Percentiles rank a stretch among this genome's conserved stretches.
Conservation (phyloP, 73 alveolate genomes). For the Diophrys sp. region DNA sequence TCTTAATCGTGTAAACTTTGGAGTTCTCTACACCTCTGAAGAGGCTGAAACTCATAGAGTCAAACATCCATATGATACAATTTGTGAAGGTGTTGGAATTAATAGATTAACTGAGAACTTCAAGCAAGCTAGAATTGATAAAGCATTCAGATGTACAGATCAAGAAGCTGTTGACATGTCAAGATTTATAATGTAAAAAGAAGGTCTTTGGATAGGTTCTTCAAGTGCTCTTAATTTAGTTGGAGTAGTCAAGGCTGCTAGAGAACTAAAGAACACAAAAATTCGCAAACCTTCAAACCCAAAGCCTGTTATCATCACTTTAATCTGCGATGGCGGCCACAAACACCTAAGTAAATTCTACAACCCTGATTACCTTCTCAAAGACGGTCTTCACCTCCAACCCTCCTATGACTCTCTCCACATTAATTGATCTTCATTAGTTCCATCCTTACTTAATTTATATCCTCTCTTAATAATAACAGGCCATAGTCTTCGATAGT, state of each 20-base stretch:
- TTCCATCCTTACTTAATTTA: no score
- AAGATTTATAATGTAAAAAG: constrained; percentile 56
- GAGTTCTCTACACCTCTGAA: constrained; percentile 73
- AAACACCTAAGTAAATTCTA: constrained; percentile 53
- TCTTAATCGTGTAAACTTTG: constrained; percentile 66
- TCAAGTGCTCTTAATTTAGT: constrained; percentile 73
- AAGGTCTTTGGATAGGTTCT: constrained; percentile 71
- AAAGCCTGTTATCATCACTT: constrained; percentile 19
- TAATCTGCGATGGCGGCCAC: constrained; percentile 47
- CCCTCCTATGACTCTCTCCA: no score
- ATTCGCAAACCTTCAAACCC: no score
- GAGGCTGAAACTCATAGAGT: constrained; percentile 77
- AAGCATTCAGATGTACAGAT: constrained; percentile 62
- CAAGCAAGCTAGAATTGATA: constrained; percentile 74
- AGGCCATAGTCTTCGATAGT: no score
- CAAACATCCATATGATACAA: constrained; percentile 65
- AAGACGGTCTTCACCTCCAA: constrained; percentile 9
- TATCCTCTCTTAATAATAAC: no score
- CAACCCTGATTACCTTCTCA: constrained; percentile 3
- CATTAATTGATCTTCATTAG: no score
- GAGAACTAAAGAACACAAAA: constrained; percentile 18
- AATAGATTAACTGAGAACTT: constrained; percentile 68
- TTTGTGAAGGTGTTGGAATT: constrained; percentile 73
- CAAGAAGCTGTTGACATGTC: constrained; percentile 67
- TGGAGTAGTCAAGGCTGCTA: constrained; percentile 66